Base-by-base conservation (phyloP, 148 eudicot genomes). In the Nepenthes mirabilis region DNA sequence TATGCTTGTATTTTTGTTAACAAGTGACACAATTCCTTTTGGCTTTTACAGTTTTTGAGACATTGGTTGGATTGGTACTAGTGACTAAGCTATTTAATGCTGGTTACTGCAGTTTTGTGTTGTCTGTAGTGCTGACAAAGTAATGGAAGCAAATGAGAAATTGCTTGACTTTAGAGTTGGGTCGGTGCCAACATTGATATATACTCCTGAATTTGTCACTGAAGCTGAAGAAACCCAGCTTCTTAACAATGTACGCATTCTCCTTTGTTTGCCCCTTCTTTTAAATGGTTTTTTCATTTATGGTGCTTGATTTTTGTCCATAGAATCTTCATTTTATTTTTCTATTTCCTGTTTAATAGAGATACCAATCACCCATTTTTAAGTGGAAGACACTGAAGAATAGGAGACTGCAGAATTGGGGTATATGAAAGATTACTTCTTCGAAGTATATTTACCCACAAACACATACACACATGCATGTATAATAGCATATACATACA, bases 351-450 rank as follows among this genome's bases (percentile, higher is more conserved):
- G 43, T 67, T 54, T 59, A 37, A 53, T 71, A 86, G 94, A 82
- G 88, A 61, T 83, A 88, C 73, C 72, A 75, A 68, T 94, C 96
- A 48, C 96, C 97, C 3, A 47, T 80, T 56, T 81, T 94, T 37
- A 91, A 85, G 71, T 91, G 97, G 97, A 91, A 91, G 70, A 64
- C 83, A 43, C 72, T 91, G 52, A 88, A 78, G 81, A 85, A 91
- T 67, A 71, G 96, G 70, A 83, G 94, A 76, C 67, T 91, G 32
- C 97, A 91, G 62, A 91, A 88, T 65, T 91, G 97, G 97, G 97
- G 97, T 89, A 76, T 49, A 49, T 49, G 52, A 49, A 49, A 49
- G 52, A 5, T 11, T 11, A 2, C 45, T 3, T 36, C 14, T 51
- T 36, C 10, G 45, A 37, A 23, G 9, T 10, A 43, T 23, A 11